phyloP scores from a whole-genome alignment of 2,329 filamentous ascomycete genomes.

The Neofusicoccum parvum region DNA sequence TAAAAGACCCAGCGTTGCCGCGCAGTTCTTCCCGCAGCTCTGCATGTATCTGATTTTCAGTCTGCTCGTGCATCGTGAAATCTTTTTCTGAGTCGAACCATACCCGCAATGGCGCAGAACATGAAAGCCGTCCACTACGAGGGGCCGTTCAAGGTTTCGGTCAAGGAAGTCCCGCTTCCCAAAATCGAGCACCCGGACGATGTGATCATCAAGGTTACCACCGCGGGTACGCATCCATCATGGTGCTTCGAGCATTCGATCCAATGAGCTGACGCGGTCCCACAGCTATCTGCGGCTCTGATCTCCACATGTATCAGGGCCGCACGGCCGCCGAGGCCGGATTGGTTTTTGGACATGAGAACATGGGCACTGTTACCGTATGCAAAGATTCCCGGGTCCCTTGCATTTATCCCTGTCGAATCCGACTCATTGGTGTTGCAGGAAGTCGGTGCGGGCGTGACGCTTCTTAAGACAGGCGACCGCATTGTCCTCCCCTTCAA shows the following conservation, averaged over 20 bases:
- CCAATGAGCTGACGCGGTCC: conserved; percentile 1
- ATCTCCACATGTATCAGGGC: conserved; percentile 65
- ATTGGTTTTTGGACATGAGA: conserved; percentile 65
- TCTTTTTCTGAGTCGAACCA: too few species aligned
- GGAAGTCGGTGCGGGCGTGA: conserved; percentile 60
- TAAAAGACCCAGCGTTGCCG: too few species aligned
- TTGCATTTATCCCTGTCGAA: too few species aligned
- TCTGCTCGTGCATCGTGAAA: too few species aligned
- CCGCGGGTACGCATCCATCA: conserved; percentile 46
- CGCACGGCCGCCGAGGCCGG: conserved; percentile 64
- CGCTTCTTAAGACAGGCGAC: conserved; percentile 63
- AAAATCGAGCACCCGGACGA: conserved; percentile 66
- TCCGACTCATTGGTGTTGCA: conserved; percentile 24
- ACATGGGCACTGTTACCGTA: conserved; percentile 57
- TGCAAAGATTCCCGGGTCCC: neutral
- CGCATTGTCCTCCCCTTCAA: conserved; percentile 68
- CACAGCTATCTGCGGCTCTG: conserved; percentile 57
- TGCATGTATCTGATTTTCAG: too few species aligned
- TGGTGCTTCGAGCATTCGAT: neutral
- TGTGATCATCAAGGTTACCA: conserved; percentile 66
- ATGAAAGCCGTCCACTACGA: conserved; percentile 68
- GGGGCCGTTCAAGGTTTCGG: conserved; percentile 63
- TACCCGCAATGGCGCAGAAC: conserved; percentile 30
- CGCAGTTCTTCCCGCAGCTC: too few species aligned
- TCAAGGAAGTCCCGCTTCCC: conserved; percentile 61